Evolutionary conservation across 306 rosid species (phyloP).

Genomic region (Amphicarpaea edgeworthii): DNA sequence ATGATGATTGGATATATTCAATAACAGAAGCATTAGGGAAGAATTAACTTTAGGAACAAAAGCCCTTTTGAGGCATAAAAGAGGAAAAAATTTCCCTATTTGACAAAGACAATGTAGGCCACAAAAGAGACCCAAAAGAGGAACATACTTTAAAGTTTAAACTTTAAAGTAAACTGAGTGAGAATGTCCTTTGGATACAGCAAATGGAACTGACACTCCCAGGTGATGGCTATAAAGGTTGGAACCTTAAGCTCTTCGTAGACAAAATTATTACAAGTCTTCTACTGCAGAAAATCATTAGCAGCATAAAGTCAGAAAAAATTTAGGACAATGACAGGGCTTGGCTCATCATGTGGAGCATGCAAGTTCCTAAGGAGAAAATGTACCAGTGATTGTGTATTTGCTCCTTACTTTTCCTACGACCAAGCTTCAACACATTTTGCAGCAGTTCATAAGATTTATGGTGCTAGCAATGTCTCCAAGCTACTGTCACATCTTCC

Average conservation of each 20-base stretch:
- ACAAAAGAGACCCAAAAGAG: constrained; percentile 76
- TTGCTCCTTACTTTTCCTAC: constrained; percentile 84
- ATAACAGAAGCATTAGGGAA: constrained; percentile 48
- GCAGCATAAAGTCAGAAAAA: constrained; percentile 43
- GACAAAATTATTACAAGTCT: constrained; percentile 38
- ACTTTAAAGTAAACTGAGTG: constrained; percentile 39
- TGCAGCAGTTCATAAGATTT: constrained; percentile 86
- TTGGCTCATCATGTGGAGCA: constrained; percentile 86
- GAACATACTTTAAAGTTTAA: constrained; percentile 47
- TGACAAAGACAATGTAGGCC: constrained; percentile 79
- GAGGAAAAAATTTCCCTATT: constrained; percentile 59
- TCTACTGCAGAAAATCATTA: constrained; percentile 41
- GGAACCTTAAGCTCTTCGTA: constrained; percentile 49
- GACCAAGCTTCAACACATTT: constrained; percentile 80
- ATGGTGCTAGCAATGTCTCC: constrained; percentile 88
- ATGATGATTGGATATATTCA: constrained; percentile 66
- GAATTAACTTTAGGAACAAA: constrained; percentile 30
- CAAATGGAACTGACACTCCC: constrained; percentile 47
- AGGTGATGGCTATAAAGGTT: constrained; percentile 69
- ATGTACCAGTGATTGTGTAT: constrained; percentile 71
- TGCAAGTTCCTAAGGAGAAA: constrained; percentile 90
- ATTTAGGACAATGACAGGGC: constrained; percentile 67
- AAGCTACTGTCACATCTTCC: constrained; percentile 76
- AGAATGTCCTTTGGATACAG: constrained; percentile 57
- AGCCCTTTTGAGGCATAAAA: constrained; percentile 48